phyloP scores from a whole-genome alignment of 2,329 filamentous ascomycete genomes.

The Diaporthe longicolla region DNA sequence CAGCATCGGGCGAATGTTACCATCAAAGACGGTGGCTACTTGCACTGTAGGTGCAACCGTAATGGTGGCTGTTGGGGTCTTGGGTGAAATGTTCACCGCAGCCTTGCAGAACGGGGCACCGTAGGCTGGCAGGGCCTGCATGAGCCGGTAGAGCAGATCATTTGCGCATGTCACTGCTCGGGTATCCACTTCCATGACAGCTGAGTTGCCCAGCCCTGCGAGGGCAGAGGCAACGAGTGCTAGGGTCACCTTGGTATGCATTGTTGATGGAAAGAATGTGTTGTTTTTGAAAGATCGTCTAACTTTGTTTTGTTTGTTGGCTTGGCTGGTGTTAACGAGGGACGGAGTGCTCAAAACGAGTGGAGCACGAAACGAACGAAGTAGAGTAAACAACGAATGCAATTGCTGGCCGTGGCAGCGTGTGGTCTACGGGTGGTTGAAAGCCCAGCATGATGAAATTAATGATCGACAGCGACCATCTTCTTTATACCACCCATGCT shows the following conservation, averaged over 20 bases:
- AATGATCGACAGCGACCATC: neutral
- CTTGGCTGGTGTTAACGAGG: neutral
- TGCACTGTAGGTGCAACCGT: constrained; percentile 30
- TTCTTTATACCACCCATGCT: constrained; percentile 1
- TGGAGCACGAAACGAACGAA: constrained; percentile 7
- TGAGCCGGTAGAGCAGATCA: constrained; percentile 9
- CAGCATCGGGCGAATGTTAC: neutral
- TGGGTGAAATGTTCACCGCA: constrained; percentile 19
- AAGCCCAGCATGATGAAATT: neutral
- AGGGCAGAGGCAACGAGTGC: constrained; percentile 16
- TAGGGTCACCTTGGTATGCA: constrained; percentile 20
- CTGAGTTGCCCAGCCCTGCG: constrained; percentile 22
- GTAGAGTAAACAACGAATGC: neutral
- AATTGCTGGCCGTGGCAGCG: constrained; percentile 2
- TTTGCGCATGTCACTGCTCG: constrained; percentile 25
- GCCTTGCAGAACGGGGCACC: constrained; percentile 26
- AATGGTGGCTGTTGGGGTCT: constrained; percentile 15
- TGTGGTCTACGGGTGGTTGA: neutral
- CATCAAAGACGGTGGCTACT: neutral
- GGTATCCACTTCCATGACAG: neutral
- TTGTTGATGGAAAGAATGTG: neutral
- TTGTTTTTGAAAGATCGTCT: too few species aligned
- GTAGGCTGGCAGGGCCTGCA: constrained; percentile 23
- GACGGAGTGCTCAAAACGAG: constrained; percentile 15
- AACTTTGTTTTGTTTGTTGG: neutral